Base-by-base conservation (phyloP, 2,329 filamentous ascomycete species). In the Westerdykella aurantiaca region DNA sequence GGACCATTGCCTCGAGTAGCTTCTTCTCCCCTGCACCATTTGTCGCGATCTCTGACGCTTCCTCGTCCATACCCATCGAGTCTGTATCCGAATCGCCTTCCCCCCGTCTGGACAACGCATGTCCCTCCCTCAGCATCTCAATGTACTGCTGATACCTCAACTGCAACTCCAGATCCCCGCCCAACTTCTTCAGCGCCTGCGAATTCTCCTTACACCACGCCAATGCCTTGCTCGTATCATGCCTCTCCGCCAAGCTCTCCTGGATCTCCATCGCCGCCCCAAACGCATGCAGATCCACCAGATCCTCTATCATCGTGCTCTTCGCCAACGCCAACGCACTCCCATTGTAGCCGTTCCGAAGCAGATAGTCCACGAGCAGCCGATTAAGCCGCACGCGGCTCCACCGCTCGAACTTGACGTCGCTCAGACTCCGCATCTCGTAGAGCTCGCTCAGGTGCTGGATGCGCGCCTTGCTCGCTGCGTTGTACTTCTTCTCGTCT, bases 331-430 rank as follows among this genome's bases (percentile, higher is more conserved):
- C 79, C 39, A 74, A 76, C 2, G 93, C 93, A 55, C 83, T 93
- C 17, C 85, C 79, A 14, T 80, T 79, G 61, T 91, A 95, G 3
- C 91, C 91, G 48, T 84, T 83, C 7, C 93, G 79, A 39, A 97
- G 72, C 53, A 98, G 76, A 67, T 96, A 95, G 63, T 98, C 93
- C n/a, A 95, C 86, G 38, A 98, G 70, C 45, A 97, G 71, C 14
- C 93, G 77, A 67, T 95, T 86, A 37, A 98, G 74, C 17, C 93
- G 77, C 33, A 80, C 80, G 43, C 87, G 80, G 48, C 85, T 88
- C 93, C 93, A 98, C 45, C 80, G 75, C 61, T 97, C 91, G 69
- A 97, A 98, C 61, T 88, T 88, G 55, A 95, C 88, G 64, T 98
- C 93, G 41, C 88, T 86, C 48, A 96, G 75, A 48, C 81, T 86